Evolutionary conservation across 2,329 filamentous ascomycete species (phyloP), one percentile per base, ranked within the genome.

Genomic region (Diaporthe eres): DNA sequence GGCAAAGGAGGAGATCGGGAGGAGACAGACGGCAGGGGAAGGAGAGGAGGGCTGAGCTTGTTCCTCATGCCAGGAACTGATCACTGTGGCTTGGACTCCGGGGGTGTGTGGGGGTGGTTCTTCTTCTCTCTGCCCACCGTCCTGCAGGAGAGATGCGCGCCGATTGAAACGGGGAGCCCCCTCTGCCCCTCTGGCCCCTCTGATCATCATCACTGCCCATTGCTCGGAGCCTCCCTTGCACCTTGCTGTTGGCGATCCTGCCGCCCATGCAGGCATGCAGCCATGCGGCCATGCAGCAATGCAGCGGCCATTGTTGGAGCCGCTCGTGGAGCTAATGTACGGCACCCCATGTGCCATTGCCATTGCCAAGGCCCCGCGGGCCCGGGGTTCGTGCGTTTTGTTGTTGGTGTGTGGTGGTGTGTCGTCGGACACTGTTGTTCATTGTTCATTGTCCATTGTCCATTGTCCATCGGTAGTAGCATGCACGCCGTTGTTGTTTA

Each of bases 191-290:
- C 17, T 22, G 2, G 2, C 31, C 31, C 31, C 31, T 34, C 34
- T 34, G 34, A 19, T 22, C 37, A 39, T n/a, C 17, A 22, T 22
- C 17, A 47, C 42, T 44, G 39, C 37, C 25, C 57, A 60, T 39
- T 60, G 57, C 60, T 65, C 60, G 22, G 42, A 31, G 39, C 39
- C n/a, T 47, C 42, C 60, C 39, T 39, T 68, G 63, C 28, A 25
- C 60, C 39, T 39, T 68, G 63, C 28, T 68, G 63, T 53, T 68
- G 63, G 63, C 63, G 63, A 70, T 55, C 49, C 65, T 55, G 65
- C 13, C 65, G 49, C 37, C 37, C 37, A 12, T 39, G 37, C 37
- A 22, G 9, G 25, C 25, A 15, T 55, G 51, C 51, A 53, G 60
- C 3, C 39, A 17, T 65, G 61, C 61, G 8, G 61, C 61, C 22